These are phyloP conservation scores for Davidsoniella virescens DNA, from an alignment of 2,329 filamentous ascomycete genomes.

Conservation along the genomic window DNA sequence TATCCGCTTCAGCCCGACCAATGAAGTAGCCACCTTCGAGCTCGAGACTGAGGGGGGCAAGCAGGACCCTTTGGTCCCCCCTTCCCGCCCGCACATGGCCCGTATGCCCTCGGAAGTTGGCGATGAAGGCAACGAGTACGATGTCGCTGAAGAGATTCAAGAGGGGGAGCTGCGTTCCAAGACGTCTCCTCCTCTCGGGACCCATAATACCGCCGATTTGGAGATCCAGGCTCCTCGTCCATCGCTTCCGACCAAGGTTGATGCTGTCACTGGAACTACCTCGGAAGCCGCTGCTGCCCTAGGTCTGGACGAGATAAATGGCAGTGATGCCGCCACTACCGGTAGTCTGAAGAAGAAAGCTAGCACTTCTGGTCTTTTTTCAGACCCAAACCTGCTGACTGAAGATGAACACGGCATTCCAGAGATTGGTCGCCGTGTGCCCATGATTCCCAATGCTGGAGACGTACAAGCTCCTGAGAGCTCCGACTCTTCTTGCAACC, in stretches of 20 bases:
- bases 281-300: conserved; percentile 74
- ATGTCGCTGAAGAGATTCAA: conserved; percentile 34
- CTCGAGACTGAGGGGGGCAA: conserved; percentile 17
- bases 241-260: conserved; percentile 58
- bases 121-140: conserved; percentile 83
- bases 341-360: conserved; percentile 43
- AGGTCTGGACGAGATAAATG: conserved; percentile 48
- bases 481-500: conserved; percentile 31
- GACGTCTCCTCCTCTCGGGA: conserved; percentile 47
- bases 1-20: conserved; percentile 22
- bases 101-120: conserved; percentile 62
- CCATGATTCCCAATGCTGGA: conserved; percentile 82
- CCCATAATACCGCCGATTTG: conserved; percentile 59
- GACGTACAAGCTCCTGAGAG: conserved; percentile 74
- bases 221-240: conserved; percentile 82
- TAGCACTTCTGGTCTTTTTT: conserved; percentile 7
- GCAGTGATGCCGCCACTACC: conserved; percentile 16
- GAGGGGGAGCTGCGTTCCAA: conserved; percentile 18
- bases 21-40: conserved; percentile 16
- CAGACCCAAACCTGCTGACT: conserved; percentile 36
- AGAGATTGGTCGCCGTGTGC: conserved; percentile 80
- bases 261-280: conserved; percentile 76
- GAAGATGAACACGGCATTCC: conserved; percentile 80
- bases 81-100: conserved; percentile 57
- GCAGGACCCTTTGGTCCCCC: background rate